Conservation (phyloP, 768 basidiomycete genomes). For the Crepidotus variabilis region DNA sequence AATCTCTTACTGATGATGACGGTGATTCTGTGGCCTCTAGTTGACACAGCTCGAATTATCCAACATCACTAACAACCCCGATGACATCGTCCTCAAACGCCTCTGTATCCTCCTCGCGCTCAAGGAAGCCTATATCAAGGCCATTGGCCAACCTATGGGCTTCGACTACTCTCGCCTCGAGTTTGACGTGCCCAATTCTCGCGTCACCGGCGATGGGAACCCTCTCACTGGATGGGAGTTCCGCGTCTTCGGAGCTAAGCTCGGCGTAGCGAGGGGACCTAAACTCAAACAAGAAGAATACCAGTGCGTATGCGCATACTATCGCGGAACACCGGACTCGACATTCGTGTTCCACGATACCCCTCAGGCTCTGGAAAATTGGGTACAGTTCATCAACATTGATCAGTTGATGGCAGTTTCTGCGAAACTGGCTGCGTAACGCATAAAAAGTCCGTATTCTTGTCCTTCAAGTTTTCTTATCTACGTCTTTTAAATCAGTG, state of each 20-base stretch:
- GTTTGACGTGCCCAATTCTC: slow-evolving; percentile 65
- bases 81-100: slow-evolving; percentile 67
- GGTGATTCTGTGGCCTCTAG: slow-evolving; percentile 4
- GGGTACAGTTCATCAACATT: slow-evolving; percentile 83
- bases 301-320: slow-evolving; percentile 77
- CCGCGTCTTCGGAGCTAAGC: slow-evolving; percentile 69
- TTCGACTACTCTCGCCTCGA: slow-evolving; percentile 83
- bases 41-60: slow-evolving; percentile 42
- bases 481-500: too few species aligned
- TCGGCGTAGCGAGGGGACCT: slow-evolving; percentile 61
- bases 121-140: slow-evolving; percentile 80
- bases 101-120: slow-evolving; percentile 75
- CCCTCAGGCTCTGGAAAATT: slow-evolving; percentile 62
- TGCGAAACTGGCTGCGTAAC: slow-evolving; percentile 63
- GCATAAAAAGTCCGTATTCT: too few species aligned
- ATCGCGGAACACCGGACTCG: slow-evolving; percentile 59
- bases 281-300: slow-evolving; percentile 62
- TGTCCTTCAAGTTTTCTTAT: too few species aligned
- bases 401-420: slow-evolving; percentile 81
- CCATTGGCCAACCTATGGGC: slow-evolving; percentile 75
- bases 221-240: slow-evolving; percentile 83
- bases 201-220: slow-evolving; percentile 63
- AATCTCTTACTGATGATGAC: neutral
- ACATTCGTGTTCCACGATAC: slow-evolving; percentile 73
- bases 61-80: slow-evolving; percentile 48